phyloP scores from a whole-genome alignment of 768 basidiomycete genomes.

The Amanita exitialis region DNA sequence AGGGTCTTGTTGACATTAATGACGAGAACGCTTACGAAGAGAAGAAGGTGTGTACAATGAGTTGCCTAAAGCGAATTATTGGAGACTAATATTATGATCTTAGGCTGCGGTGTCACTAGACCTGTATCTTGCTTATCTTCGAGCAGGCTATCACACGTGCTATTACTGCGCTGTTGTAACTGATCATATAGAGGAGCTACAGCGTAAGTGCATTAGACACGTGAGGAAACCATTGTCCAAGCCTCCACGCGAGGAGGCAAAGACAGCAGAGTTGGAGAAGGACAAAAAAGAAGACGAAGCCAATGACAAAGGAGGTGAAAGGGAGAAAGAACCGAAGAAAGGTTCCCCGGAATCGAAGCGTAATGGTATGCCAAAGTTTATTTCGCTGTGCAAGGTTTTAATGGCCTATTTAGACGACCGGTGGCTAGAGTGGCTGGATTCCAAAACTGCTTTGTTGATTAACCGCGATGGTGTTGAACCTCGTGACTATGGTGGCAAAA shows the following conservation, averaged over 20 bases:
- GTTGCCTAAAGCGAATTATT: slow-evolving; percentile 6
- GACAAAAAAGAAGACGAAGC: slow-evolving; percentile 33
- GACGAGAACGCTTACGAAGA: slow-evolving; percentile 58
- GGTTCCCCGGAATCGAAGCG: slow-evolving; percentile 33
- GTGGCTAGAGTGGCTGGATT: slow-evolving; percentile 86
- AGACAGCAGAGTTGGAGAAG: slow-evolving; percentile 44
- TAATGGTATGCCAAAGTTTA: slow-evolving; percentile 41
- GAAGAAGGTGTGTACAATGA: slow-evolving; percentile 50
- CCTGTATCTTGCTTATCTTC: slow-evolving; percentile 87
- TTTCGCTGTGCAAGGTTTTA: slow-evolving; percentile 8
- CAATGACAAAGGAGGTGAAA: slow-evolving; percentile 25
- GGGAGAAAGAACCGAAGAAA: slow-evolving; percentile 22
- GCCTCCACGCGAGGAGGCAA: slow-evolving; percentile 48
- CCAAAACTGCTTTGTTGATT: slow-evolving; percentile 74
- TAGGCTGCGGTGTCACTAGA: slow-evolving; percentile 81
- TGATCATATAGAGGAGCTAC: slow-evolving; percentile 91
- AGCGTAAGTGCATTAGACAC: slow-evolving; percentile 91
- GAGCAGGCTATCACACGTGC: slow-evolving; percentile 88
- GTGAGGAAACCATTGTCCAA: slow-evolving; percentile 68
- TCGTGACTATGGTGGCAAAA: slow-evolving; percentile 82
- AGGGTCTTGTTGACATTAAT: slow-evolving; percentile 44
- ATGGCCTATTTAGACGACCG: slow-evolving; percentile 51
- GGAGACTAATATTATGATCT: slow-evolving; percentile 13
- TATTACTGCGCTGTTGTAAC: slow-evolving; percentile 95
- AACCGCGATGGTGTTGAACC: slow-evolving; percentile 76